Evolutionary conservation across 768 basidiomycete genomes (phyloP).

Genomic region (Serpula lacrymans): DNA sequence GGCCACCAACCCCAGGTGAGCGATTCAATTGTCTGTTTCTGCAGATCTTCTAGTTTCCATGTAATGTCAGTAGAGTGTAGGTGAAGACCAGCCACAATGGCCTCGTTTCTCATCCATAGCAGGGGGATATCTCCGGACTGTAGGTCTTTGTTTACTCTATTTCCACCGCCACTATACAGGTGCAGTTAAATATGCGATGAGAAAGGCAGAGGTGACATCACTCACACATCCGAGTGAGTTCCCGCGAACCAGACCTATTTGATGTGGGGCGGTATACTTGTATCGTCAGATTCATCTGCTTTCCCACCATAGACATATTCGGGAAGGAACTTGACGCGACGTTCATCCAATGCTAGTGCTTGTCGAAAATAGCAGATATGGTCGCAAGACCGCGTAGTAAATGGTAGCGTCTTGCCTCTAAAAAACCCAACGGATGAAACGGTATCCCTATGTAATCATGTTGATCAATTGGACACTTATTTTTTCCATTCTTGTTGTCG

Average conservation of each 20-base stretch:
- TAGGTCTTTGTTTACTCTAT: slow-evolving; percentile 23
- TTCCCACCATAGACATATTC: slow-evolving; percentile 35
- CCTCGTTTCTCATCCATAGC: slow-evolving; percentile 30
- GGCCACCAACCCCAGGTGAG: slow-evolving; percentile 18
- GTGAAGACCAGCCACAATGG: slow-evolving; percentile 19
- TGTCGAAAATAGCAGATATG: slow-evolving; percentile 44
- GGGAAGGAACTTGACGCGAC: slow-evolving; percentile 45
- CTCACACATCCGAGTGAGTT: slow-evolving; percentile 37
- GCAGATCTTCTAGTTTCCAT: slow-evolving; percentile 26
- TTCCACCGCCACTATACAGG: slow-evolving; percentile 23
- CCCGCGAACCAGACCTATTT: slow-evolving; percentile 45
- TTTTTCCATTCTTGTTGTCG: background rate
- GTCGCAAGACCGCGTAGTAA: slow-evolving; percentile 23
- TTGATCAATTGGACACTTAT: background rate
- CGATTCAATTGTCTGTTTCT: slow-evolving; percentile 17
- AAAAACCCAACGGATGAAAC: slow-evolving; percentile 43
- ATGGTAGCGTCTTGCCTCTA: slow-evolving; percentile 28
- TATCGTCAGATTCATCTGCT: slow-evolving; percentile 9
- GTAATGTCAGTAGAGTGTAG: slow-evolving; percentile 20
- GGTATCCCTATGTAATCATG: slow-evolving; percentile 35
- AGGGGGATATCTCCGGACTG: slow-evolving; percentile 26
- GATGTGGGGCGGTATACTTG: no score
- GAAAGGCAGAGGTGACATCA: background rate
- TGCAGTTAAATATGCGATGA: slow-evolving; percentile 4
- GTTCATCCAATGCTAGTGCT: slow-evolving; percentile 45